Percentiles rank a stretch among this genome's conserved stretches.
Conservation (phyloP, 106 monocot species). For the Dendrobium nobile region DNA sequence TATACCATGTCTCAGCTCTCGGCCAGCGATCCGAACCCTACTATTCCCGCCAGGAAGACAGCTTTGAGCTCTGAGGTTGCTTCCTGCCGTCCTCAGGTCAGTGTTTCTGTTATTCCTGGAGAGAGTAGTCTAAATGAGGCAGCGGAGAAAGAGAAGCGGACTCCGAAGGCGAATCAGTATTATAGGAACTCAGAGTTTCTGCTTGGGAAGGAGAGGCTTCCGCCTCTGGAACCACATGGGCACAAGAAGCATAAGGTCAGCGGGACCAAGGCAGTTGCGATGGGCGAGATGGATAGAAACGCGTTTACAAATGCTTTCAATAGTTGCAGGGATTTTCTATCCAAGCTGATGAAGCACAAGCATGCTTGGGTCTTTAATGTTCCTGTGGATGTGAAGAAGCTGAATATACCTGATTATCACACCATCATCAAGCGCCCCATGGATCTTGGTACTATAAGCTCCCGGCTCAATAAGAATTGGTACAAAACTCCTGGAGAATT, state of each 20-base stretch:
- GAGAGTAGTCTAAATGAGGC: conserved; percentile 26
- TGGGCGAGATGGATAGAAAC: conserved; percentile 4
- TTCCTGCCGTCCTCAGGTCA: conserved; percentile 27
- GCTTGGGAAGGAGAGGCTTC: conserved; percentile 56
- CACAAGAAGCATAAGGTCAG: conserved; percentile 47
- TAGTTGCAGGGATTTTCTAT: conserved; percentile 42
- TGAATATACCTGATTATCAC: conserved; percentile 69
- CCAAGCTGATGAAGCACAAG: conserved; percentile 81
- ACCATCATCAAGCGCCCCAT: conserved; percentile 75
- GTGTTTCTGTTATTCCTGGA: conserved; percentile 24
- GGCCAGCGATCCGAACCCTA: conserved; percentile 19
- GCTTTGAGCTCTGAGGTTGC: conserved; percentile 14
- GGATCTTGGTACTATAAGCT: conserved; percentile 76
- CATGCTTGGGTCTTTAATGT: conserved; percentile 81
- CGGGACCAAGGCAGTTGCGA: conserved; percentile 18
- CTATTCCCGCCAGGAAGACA: conserved; percentile 4
- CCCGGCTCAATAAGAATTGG: conserved; percentile 40
- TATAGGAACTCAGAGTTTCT: conserved; percentile 60
- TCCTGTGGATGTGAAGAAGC: conserved; percentile 70
- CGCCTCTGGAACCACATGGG: conserved; percentile 22
- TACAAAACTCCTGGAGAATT: conserved; percentile 70
- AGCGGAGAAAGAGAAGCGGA: conserved; percentile 61
- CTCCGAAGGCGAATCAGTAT: conserved; percentile 63
- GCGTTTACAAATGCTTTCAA: conserved; percentile 46
- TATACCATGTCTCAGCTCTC: conserved; percentile 43